Conservation (phyloP, 108 stramenopile species). For the Thalassiosira profunda region DNA sequence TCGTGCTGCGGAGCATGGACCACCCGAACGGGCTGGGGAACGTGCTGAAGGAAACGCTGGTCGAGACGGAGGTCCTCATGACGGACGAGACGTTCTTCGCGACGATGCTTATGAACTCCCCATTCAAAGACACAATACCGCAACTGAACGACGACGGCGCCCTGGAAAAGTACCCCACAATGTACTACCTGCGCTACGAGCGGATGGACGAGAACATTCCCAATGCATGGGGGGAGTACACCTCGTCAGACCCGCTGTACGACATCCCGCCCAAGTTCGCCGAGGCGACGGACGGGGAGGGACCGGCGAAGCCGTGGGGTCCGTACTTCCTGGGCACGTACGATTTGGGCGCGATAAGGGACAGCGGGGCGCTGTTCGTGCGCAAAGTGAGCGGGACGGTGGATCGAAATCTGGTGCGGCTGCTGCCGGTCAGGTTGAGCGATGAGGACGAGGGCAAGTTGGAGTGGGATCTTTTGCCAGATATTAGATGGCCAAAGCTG, state of each 20-base stretch:
- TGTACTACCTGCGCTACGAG: slow-evolving; percentile 80
- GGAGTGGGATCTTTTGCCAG: slow-evolving; percentile 62
- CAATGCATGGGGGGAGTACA: slow-evolving; percentile 62
- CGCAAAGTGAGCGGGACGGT: slow-evolving; percentile 80
- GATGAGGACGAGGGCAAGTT: not conserved
- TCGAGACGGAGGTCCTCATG: slow-evolving; percentile 74
- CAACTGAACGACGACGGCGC: slow-evolving; percentile 41
- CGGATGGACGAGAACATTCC: slow-evolving; percentile 92
- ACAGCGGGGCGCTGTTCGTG: slow-evolving; percentile 84
- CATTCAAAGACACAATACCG: slow-evolving; percentile 66
- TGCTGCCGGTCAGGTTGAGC: slow-evolving; percentile 64
- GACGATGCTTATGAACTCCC: slow-evolving; percentile 79
- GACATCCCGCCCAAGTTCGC: slow-evolving; percentile 48
- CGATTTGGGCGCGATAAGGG: slow-evolving; percentile 73
- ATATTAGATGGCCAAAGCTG: slow-evolving; percentile 68
- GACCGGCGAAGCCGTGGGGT: slow-evolving; percentile 77
- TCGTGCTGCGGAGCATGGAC: slow-evolving; percentile 51
- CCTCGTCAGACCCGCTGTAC: slow-evolving; percentile 59
- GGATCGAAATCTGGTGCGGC: slow-evolving; percentile 69
- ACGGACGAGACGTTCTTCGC: slow-evolving; percentile 92
- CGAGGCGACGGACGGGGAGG: slow-evolving; percentile 42
- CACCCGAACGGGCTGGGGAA: slow-evolving; percentile 65
- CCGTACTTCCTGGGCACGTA: slow-evolving; percentile 91
- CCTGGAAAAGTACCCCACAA: slow-evolving; percentile 31
- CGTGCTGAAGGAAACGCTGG: slow-evolving; percentile 59